Percentiles rank a stretch among this genome's conserved stretches.
phyloP scores from a whole-genome alignment of 148 eudicot species.

The Pharnaceum exiguum region DNA sequence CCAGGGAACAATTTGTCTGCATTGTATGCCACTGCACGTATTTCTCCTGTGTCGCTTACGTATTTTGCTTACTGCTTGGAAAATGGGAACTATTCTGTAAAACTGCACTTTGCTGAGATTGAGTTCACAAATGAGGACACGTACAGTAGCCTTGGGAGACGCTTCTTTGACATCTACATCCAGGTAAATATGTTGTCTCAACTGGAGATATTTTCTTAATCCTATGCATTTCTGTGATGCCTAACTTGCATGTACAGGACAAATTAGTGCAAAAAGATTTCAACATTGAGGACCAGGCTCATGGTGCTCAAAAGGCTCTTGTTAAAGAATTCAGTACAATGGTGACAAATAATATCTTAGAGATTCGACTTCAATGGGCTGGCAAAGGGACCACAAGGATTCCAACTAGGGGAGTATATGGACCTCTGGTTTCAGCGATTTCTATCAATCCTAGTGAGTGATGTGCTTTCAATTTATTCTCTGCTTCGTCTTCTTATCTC shows the following conservation, averaged over 20 bases:
- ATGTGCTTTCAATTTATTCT: neutral
- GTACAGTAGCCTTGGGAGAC: constrained; percentile 59
- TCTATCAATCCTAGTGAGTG: constrained; percentile 54
- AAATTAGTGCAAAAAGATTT: constrained; percentile 50
- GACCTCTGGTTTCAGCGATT: constrained; percentile 75
- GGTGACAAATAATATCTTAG: constrained; percentile 45
- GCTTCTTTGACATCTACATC: constrained; percentile 68
- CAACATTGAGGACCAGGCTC: constrained; percentile 58
- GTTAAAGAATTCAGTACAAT: constrained; percentile 34
- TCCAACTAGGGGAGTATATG: constrained; percentile 69
- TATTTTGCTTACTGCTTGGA: constrained; percentile 71
- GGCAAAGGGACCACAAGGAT: constrained; percentile 75
- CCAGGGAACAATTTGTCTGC: constrained; percentile 20
- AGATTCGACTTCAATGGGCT: constrained; percentile 64
- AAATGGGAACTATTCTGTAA: constrained; percentile 54
- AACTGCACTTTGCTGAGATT: constrained; percentile 73
- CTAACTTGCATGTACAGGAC: constrained; percentile 33
- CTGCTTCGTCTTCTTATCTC: neutral
- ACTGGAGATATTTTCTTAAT: neutral
- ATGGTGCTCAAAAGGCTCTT: constrained; percentile 42
- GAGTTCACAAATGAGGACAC: constrained; percentile 45
- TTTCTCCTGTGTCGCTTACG: constrained; percentile 58
- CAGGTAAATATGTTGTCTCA: constrained; percentile 41
- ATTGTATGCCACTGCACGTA: constrained; percentile 48
- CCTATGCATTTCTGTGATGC: neutral